Conservation (phyloP, 441 rosid species). For the Iberis amara region DNA sequence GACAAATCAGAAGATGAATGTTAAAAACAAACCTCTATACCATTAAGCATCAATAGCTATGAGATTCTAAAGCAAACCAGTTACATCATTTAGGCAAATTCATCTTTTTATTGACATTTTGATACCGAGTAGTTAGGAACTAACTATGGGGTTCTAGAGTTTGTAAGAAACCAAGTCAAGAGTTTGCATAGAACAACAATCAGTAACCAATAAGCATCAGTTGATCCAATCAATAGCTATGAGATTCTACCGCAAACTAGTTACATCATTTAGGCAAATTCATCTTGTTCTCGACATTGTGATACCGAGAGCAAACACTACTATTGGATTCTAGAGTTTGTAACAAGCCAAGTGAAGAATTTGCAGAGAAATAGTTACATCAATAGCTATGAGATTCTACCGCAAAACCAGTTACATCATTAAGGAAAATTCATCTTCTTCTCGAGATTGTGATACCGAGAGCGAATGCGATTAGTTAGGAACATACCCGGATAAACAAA, state of each 20-base stretch:
- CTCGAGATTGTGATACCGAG: neutral
- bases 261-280: neutral
- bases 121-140: neutral
- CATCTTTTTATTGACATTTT: neutral
- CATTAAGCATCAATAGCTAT: neutral
- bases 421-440: neutral
- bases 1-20: neutral
- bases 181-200: neutral
- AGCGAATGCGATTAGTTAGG: neutral
- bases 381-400: neutral
- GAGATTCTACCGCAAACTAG: neutral
- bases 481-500: constrained; percentile 83
- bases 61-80: neutral
- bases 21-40: neutral
- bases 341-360: neutral
- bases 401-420: neutral
- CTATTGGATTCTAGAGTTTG: neutral
- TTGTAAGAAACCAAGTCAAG: neutral
- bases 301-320: neutral
- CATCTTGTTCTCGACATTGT: neutral
- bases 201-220: constrained; percentile 9
- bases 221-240: constrained; percentile 1
- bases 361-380: neutral
- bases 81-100: neutral
- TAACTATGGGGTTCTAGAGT: neutral